Evolutionary conservation across 202 grass and related monocot genomes (phyloP).

Genomic region (Panicum hallii): DNA sequence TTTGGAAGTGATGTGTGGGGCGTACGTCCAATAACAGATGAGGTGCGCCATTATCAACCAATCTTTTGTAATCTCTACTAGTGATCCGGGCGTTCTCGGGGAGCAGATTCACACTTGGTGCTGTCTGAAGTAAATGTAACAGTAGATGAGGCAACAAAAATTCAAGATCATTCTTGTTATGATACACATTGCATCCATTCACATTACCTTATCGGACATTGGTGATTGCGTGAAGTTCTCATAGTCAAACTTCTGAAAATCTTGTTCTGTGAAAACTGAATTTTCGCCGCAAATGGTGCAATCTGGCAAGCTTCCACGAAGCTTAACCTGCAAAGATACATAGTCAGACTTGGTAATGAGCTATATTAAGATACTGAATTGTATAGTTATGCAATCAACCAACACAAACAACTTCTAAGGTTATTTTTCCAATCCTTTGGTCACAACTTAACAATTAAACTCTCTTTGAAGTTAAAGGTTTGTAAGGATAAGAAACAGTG

Average conservation of each 20-base stretch:
- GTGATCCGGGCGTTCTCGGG: conserved; percentile 64
- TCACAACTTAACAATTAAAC: background rate
- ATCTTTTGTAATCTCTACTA: conserved; percentile 67
- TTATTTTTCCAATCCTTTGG: background rate
- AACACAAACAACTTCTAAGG: background rate
- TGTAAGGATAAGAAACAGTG: background rate
- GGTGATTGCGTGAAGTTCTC: conserved; percentile 87
- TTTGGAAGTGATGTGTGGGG: conserved; percentile 85
- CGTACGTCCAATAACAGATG: conserved; percentile 84
- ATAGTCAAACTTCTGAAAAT: conserved; percentile 90
- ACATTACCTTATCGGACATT: conserved; percentile 86
- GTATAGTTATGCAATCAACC: background rate
- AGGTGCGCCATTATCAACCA: conserved; percentile 56
- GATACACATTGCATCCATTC: background rate
- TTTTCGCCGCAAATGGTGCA: conserved; percentile 78
- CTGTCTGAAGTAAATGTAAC: conserved; percentile 57
- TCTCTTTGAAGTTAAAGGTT: conserved; percentile 5
- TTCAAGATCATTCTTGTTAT: background rate
- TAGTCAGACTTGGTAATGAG: conserved; percentile 13
- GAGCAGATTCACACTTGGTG: conserved; percentile 55
- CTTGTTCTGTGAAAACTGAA: conserved; percentile 61
- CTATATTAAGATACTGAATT: background rate
- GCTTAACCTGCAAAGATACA: conserved; percentile 71
- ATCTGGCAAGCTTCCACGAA: conserved; percentile 68
- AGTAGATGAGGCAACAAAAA: conserved; percentile 6